Conservation (phyloP, 208 protist species). For the Perkinsela sp. region DNA sequence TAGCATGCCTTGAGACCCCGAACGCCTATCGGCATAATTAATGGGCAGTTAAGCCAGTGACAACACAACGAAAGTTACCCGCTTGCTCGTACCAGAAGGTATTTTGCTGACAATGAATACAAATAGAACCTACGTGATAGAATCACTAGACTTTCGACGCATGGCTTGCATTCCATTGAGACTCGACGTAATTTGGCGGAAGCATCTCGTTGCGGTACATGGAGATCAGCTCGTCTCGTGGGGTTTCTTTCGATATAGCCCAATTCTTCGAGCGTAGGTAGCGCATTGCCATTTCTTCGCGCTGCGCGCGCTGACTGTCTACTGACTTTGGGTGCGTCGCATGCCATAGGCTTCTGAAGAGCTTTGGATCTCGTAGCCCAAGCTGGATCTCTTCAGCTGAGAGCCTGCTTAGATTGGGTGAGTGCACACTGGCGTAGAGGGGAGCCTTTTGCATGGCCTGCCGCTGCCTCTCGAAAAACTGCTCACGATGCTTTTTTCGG, state of each 20-base stretch:
- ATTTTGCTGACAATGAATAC: neutral
- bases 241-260: slow-evolving; percentile 2
- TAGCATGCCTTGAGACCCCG: neutral
- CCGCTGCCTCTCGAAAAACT: slow-evolving; percentile 25
- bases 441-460: slow-evolving; percentile 29
- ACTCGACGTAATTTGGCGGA: neutral
- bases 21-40: neutral
- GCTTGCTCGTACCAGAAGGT: neutral
- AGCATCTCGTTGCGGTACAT: neutral
- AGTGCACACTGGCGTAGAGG: slow-evolving; percentile 44
- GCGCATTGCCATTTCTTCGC: slow-evolving; percentile 20
- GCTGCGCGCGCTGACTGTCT: slow-evolving; percentile 11
- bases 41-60: neutral
- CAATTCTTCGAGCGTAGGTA: slow-evolving; percentile 42
- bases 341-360: slow-evolving; percentile 43
- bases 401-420: slow-evolving; percentile 21
- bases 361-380: slow-evolving; percentile 25
- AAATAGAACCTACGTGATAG: neutral
- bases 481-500: slow-evolving; percentile 27
- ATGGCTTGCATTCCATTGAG: neutral
- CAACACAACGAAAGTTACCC: neutral
- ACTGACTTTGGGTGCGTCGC: slow-evolving; percentile 22
- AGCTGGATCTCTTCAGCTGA: slow-evolving; percentile 27
- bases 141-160: neutral
- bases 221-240: neutral